phyloP scores from a whole-genome alignment of 2,329 filamentous ascomycete genomes.

The Knufia fluminis region DNA sequence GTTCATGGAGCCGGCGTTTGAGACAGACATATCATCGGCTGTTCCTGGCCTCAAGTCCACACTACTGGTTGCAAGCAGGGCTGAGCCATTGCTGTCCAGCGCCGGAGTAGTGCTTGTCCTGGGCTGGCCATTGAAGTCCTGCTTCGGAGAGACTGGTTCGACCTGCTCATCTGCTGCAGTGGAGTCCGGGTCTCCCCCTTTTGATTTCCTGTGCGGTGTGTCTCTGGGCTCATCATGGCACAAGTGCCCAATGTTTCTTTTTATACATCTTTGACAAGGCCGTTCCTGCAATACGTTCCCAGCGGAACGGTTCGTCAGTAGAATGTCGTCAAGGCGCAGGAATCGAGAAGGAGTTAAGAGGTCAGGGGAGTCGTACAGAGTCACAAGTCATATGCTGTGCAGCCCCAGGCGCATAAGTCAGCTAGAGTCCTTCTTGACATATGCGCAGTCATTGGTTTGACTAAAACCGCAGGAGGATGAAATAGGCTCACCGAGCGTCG shows the following conservation, averaged over 20 bases:
- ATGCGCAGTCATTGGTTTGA: constrained; percentile 3
- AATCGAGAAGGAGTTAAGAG: constrained; percentile 14
- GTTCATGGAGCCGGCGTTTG: constrained; percentile 49
- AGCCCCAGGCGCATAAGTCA: constrained; percentile 36
- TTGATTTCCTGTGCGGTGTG: constrained; percentile 64
- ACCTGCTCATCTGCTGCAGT: constrained; percentile 52
- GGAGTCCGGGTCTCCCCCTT: constrained; percentile 52
- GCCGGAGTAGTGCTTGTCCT: constrained; percentile 49
- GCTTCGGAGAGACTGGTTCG: constrained; percentile 41
- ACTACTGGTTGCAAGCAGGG: constrained; percentile 33
- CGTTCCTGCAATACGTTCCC: constrained; percentile 57
- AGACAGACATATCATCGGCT: constrained; percentile 19
- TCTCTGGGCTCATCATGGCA: constrained; percentile 97
- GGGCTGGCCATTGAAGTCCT: constrained; percentile 37
- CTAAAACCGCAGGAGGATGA: not conserved
- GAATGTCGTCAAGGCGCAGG: constrained; percentile 18
- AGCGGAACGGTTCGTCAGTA: constrained; percentile 30
- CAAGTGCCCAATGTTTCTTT: constrained; percentile 95
- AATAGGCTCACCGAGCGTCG: constrained; percentile 71
- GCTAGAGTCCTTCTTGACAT: constrained; percentile 27
- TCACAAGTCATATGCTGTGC: constrained; percentile 85
- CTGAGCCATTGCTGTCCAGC: constrained; percentile 43
- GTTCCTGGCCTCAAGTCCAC: constrained; percentile 42
- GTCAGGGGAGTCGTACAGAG: constrained; percentile 47
- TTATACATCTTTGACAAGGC: constrained; percentile 94